A percentile compares a stretch with the other conserved stretches of the same genome.
These are phyloP conservation scores for Piper longum DNA, from an alignment of 164 flowering plant genomes.

Conservation along the genomic window DNA sequence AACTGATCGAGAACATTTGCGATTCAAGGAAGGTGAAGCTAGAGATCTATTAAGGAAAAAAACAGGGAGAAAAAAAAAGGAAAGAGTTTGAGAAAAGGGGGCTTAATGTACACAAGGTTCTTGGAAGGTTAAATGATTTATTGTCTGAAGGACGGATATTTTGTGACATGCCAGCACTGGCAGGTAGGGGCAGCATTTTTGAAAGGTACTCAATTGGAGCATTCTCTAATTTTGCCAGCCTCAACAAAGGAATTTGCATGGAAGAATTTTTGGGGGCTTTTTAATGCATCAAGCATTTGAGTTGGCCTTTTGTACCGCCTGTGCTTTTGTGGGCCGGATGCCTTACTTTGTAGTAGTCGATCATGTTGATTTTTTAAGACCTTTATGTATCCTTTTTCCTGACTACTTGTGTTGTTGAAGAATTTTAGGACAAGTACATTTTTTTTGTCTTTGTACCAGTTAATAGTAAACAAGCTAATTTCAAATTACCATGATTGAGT, in stretches of 20 bases:
- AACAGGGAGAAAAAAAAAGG: constrained; percentile 27
- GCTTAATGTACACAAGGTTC: constrained; percentile 13
- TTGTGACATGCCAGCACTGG: constrained; percentile 87
- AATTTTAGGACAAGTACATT: not conserved
- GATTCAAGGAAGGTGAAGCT: constrained; percentile 71
- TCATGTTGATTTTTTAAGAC: constrained; percentile 81
- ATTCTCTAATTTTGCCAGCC: constrained; percentile 87
- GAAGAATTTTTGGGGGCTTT: constrained; percentile 88
- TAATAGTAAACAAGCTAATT: not conserved
- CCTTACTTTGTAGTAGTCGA: constrained; percentile 81
- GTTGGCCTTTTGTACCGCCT: constrained; percentile 74
- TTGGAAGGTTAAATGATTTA: constrained; percentile 36
- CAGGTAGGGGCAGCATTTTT: constrained; percentile 87
- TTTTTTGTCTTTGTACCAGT: not conserved
- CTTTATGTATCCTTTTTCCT: constrained; percentile 35
- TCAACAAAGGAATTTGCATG: constrained; percentile 80
- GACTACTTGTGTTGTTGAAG: not conserved
- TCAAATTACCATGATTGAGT: too few relatives aligned
- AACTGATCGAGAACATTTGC: constrained; percentile 54
- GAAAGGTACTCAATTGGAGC: constrained; percentile 53
- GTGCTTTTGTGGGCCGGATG: constrained; percentile 62
- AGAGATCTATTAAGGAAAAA: constrained; percentile 52
- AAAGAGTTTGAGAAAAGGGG: constrained; percentile 17
- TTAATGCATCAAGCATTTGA: constrained; percentile 83
- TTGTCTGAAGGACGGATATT: constrained; percentile 82